Base-by-base conservation (phyloP, 192 early-diverging fungal species). In the Obelidium mucronatum region DNA sequence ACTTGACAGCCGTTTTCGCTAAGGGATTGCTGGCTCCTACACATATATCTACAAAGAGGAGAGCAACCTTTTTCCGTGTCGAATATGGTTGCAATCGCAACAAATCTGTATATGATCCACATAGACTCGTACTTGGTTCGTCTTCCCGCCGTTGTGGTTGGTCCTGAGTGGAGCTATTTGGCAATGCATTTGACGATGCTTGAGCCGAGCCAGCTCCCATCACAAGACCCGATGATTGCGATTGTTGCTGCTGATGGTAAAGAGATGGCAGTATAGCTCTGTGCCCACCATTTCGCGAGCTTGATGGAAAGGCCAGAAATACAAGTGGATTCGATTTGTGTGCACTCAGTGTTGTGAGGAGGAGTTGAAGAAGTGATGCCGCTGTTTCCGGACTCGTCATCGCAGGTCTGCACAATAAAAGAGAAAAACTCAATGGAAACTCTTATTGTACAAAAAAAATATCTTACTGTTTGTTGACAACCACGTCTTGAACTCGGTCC, bases 1-100 rank as follows among this genome's bases (percentile, higher is more conserved):
- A 84, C 62, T 56, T 63, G 55, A 73, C 53, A 26, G 77, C 64
- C 22, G 44, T 69, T 3, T 75, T 19, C 51, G 34, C n/a, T 11
- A 58, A 28, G 6, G 52, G 24, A n/a, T 65, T 67, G 2, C 51
- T 33, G 22, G 66, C 66, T 11, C 33, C 54, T n/a, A 61, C 56
- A 61, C 59, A 26, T 22, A 40, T 13, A 1, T 56, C 85, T 37
- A 93, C 86, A 69, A 98, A 80, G 1, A 91, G 88, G 19, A 92
- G 91, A 0, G 95, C 94, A 37, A 99, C 87, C 44, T 92, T 85
- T 37, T 93, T 90, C 30, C 96, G 92, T 8, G 92, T 94, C 44
- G 88, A 82, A 80, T 90, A 97, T 0, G 93, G 89, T 77, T 97
- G 96, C 24, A 93, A 83, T 42, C 88, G 86, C 37, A 99, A 86